phyloP scores from a whole-genome alignment of 1,139 yeast genomes.

The Candida freyschussii region DNA sequence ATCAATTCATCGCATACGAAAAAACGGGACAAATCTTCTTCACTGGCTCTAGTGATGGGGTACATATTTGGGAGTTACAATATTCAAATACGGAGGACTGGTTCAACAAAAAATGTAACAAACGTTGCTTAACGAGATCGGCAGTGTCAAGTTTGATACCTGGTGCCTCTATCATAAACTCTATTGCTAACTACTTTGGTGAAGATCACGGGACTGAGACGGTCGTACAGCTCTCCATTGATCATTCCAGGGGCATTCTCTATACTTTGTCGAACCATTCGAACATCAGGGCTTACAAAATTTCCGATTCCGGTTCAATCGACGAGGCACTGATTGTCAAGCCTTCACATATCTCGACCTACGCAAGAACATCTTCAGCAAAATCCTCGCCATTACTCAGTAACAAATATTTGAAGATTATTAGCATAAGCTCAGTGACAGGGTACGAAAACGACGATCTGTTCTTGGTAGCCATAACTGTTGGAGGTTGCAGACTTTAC shows the following conservation, averaged over 20 bases:
- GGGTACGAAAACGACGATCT: conserved; percentile 63
- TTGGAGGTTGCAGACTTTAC: conserved; percentile 77
- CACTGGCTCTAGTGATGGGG: conserved; percentile 71
- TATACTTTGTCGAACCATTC: conserved; percentile 84
- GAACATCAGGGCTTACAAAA: conserved; percentile 72
- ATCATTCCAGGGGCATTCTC: conserved; percentile 68
- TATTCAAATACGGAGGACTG: conserved; percentile 86
- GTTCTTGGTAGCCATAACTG: conserved; percentile 79
- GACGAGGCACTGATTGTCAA: conserved; percentile 33
- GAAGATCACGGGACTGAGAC: conserved; percentile 27
- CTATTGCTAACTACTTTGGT: conserved; percentile 27
- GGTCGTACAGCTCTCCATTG: conserved; percentile 63
- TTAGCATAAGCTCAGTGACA: conserved; percentile 58
- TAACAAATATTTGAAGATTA: conserved; percentile 41
- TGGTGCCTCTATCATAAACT: conserved; percentile 39
- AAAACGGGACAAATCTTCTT: conserved; percentile 78
- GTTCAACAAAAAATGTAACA: conserved; percentile 79
- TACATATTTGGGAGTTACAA: conserved; percentile 80
- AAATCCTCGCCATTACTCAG: conserved; percentile 36
- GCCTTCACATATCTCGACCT: conserved; percentile 41
- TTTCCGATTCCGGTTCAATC: conserved; percentile 35
- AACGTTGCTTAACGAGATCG: conserved; percentile 71
- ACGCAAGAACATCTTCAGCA: conserved; percentile 51
- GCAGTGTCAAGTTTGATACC: conserved; percentile 57
- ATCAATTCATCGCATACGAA: conserved; percentile 54